Base-by-base conservation (phyloP, 2,329 filamentous ascomycete genomes). In the Aureobasidium sp. region DNA sequence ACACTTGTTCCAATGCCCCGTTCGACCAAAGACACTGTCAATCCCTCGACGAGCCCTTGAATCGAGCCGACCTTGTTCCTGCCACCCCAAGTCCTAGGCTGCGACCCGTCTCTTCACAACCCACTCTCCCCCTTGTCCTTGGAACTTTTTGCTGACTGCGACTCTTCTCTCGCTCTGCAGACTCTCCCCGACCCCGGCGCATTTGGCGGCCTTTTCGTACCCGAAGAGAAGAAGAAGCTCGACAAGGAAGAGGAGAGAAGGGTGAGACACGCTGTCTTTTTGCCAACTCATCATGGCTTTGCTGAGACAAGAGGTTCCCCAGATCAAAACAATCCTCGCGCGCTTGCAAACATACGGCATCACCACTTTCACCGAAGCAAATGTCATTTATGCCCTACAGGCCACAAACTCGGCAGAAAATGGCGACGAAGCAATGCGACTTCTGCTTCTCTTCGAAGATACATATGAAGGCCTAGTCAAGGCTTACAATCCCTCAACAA, bases 381-480 rank as follows among this genome's bases (percentile, higher is more conserved):
- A 94, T 49, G 74, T 80, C 35, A 71, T 74, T 53, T 82, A 84
- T 70, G 80, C 80, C 1, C 69, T 86, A 21, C 70, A 76, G 42
- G 81, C 81, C 14, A 75, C 78, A 34, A 84, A 83, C 63, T 80
- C 84, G 27, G 76, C 81, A 22, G 83, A 86, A 47, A 83, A 95
- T 65, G 70, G 81, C 17, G 83, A 88, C 45, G 85, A 83, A 63
- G 86, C 90, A 3, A 81, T 87, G 61, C 82, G 89, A 49, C 75
- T 96, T 56, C 76, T 96, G 44, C 71, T 86, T 37, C 74, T 96
- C 21, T 81, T 94, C 58, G 84, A 91, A 63, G 84, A 90, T 61
- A 88, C 91, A 0, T 83, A 88, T 34, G 81, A 88, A 25, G 90
- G 91, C 14, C 80, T 88, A 35, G 79, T 97, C 59, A 77, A 83